Base-by-base conservation (phyloP, 768 basidiomycete genomes). In the Tylopilus plumbeoviolaceoides region DNA sequence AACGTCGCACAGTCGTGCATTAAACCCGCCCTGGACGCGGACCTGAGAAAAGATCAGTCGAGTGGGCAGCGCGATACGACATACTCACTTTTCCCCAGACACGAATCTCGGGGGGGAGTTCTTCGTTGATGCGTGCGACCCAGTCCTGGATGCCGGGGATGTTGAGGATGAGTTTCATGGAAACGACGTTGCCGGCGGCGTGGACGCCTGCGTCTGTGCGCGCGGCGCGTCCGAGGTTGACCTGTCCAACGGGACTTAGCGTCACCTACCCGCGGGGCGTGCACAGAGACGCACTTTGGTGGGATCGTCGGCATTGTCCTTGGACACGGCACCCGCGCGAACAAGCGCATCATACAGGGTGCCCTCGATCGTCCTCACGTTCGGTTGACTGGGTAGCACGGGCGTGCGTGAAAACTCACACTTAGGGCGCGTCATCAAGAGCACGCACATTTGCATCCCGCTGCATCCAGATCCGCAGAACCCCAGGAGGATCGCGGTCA, bases 121-220 rank as follows among this genome's bases (percentile, higher is more conserved):
- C 81, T 47, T 84, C 76, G 70, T 99, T 99, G 61, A 98, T 75
- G 33, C 81, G 80, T 6, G 76, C 75, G 1, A 88, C 80, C 56
- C 95, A 72, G 59, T 91, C 84, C 14, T 76, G 72, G 6, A 88
- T 77, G 12, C 81, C 87, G 3, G 91, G 90, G 11, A 92, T 79
- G 18, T 74, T 70, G 21, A 82, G 77, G 62, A 97, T 97, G 78
- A 95, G 79, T 70, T 97, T 97, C 63, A 97, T 77, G 23, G 91
- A 88, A 3, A 98, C 89, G 27, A 95, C 73, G 66, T 99, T 99
- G 10, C 95, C 90, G 21, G 94, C 94, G 12, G 97, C 97, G 66
- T 97, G 95, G 7, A 99, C 97, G 23, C 97, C 97, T 2, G 95
- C 91, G 68, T 99, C 97, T 1, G 97, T 99, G 9, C 97, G 78